Base-by-base conservation (phyloP, 2,329 filamentous ascomycete genomes). In the Bretziella fagacearum region DNA sequence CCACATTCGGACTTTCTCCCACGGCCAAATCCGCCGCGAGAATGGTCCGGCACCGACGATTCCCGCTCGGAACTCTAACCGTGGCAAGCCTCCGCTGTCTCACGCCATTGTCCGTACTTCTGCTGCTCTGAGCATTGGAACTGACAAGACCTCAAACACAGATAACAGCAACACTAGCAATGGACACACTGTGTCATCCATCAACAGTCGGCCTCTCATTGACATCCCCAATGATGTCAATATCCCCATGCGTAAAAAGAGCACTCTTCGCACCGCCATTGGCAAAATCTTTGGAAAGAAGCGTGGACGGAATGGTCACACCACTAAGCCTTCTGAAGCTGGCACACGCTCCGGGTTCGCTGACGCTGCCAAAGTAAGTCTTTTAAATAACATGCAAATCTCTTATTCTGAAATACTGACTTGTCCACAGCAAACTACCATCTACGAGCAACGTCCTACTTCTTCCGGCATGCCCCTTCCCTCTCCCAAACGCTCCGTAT, bases 281-380 rank as follows among this genome's bases (percentile, higher is more conserved):
- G 68, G 71, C 42, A 73, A 65, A 52, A 59, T 80, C 7, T 77
- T 80, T 57, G 70, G 73, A 50, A 73, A 67, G 52, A 73, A 70
- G 59, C 75, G 71, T 59, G 57, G 54, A n/a, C n/a, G n/a, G 60
- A 47, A 27, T 7, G 37, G 39, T 27, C 57, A 60, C 39, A 50
- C 53, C 8, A 60, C 56, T 11, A 39, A 15, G 33, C 36, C 37
- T 7, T 42, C 36, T 20, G 35, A 46, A 17, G 35, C 36, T 18
- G 20, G 15, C 6, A 46, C 47, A 2, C 27, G 41, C n/a, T 13
- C 23, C 10, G 27, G 40, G 10, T 26, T 35, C 13, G 20, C 6
- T 20, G 39, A 48, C n/a, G 22, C n/a, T 13, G 40, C 17, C n/a
- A 36, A 20, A n/a, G 46, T 48, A 37, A 27, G 46, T 37, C 13